These are phyloP conservation scores for Krasilnikovozyma curviuscula DNA, from an alignment of 768 basidiomycete genomes.

Conservation along the genomic window DNA sequence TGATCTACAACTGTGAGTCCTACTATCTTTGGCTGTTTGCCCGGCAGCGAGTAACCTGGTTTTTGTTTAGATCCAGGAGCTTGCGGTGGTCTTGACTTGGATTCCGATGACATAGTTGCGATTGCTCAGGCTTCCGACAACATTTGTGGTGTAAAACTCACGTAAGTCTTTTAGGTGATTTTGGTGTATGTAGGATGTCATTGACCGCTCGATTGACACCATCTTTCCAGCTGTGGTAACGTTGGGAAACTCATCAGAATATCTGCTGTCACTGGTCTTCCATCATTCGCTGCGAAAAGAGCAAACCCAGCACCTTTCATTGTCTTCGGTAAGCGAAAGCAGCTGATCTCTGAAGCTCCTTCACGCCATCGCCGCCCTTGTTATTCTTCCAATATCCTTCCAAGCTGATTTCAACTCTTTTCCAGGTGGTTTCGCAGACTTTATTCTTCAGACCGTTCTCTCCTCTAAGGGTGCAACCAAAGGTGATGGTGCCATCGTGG, in stretches of 20 bases:
- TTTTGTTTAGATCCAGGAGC: conserved; percentile 52
- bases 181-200: background rate
- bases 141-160: conserved; percentile 70
- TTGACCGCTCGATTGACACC: background rate
- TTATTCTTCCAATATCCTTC: background rate
- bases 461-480: no score
- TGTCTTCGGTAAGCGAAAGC: no score
- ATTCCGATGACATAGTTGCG: conserved; percentile 67
- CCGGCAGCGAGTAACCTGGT: no score
- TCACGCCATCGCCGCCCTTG: no score
- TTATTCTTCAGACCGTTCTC: conserved; percentile 51
- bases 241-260: conserved; percentile 66
- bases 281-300: conserved; percentile 31
- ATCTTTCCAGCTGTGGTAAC: conserved; percentile 49
- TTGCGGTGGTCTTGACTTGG: conserved; percentile 72
- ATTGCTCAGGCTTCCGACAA: conserved; percentile 59
- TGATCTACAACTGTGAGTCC: conserved; percentile 70
- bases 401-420: background rate
- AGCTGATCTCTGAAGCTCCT: no score
- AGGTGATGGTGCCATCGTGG: conserved; percentile 76
- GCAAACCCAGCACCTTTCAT: background rate
- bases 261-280: conserved; percentile 42
- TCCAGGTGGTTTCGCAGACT: conserved; percentile 58
- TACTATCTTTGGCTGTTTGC: background rate
- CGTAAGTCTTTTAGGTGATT: conserved; percentile 34